Evolutionary conservation across 1,139 yeast genomes (phyloP).

Genomic region (Suhomyces anneliseae): DNA sequence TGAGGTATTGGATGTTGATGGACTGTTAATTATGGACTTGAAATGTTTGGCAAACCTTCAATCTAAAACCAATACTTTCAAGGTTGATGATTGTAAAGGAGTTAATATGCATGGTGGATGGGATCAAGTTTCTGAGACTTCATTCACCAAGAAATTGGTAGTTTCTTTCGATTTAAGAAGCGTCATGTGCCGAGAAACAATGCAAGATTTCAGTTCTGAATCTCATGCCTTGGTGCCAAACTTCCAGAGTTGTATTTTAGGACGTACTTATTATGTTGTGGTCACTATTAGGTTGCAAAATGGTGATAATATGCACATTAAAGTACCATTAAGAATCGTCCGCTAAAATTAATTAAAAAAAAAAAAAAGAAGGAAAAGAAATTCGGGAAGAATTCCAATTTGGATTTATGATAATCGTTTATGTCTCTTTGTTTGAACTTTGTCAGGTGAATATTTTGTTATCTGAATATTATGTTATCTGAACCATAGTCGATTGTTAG

Average conservation of each 20-base stretch:
- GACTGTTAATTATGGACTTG: conserved; percentile 20
- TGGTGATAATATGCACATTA: conserved; percentile 19
- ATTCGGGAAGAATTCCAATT: too few relatives aligned
- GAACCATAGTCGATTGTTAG: too few relatives aligned
- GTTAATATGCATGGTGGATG: conserved; percentile 8
- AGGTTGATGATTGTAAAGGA: conserved; percentile 14
- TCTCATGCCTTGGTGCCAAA: conserved; percentile 24
- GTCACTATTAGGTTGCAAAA: conserved; percentile 19
- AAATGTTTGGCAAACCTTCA: conserved; percentile 22
- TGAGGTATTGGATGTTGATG: conserved; percentile 16
- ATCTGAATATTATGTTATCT: too few relatives aligned
- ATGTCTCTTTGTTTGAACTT: too few relatives aligned
- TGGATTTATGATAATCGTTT: too few relatives aligned
- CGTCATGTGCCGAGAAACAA: conserved; percentile 9
- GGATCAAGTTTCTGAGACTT: not conserved
- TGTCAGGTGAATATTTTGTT: too few relatives aligned
- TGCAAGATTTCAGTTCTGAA: conserved; percentile 14
- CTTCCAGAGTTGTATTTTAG: conserved; percentile 29
- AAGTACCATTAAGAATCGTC: conserved; percentile 21
- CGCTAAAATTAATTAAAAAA: not conserved
- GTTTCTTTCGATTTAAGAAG: conserved; percentile 13
- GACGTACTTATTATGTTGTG: conserved; percentile 24
- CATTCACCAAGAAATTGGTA: conserved; percentile 5
- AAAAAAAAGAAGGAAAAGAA: too few relatives aligned
- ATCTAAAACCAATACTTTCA: conserved; percentile 17